Evolutionary conservation across 768 basidiomycete genomes (phyloP).

Genomic region (Tulasnella sp.): DNA sequence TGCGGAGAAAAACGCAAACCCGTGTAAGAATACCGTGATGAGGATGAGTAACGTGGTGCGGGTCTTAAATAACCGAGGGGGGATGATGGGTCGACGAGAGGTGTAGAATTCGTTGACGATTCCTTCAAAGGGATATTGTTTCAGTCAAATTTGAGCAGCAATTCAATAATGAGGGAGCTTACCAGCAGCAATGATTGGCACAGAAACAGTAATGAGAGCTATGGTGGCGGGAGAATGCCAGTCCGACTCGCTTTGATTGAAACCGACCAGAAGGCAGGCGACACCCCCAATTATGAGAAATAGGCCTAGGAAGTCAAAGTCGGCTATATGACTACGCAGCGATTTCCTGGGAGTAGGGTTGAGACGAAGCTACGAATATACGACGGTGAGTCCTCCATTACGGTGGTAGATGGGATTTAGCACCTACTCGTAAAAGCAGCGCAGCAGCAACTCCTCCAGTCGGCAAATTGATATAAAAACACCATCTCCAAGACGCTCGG

Average conservation of each 20-base stretch:
- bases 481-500: conserved; percentile 74
- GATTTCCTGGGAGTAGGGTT: conserved; percentile 61
- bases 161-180: conserved; percentile 20
- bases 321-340: conserved; percentile 46
- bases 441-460: conserved; percentile 59
- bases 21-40: conserved; percentile 54
- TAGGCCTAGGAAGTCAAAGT: conserved; percentile 69
- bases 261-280: conserved; percentile 62
- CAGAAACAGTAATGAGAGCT: conserved; percentile 50
- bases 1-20: conserved; percentile 49
- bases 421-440: conserved; percentile 51
- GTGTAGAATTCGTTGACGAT: conserved; percentile 54
- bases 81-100: conserved; percentile 58
- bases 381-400: neutral
- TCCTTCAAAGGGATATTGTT: neutral
- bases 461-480: conserved; percentile 40
- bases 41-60: conserved; percentile 61
- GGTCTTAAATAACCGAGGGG: conserved; percentile 70
- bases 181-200: conserved; percentile 43
- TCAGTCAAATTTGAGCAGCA: neutral
- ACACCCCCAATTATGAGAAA: conserved; percentile 54
- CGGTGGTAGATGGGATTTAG: no score
- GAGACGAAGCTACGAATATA: conserved; percentile 30
- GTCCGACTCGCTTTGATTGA: conserved; percentile 57
- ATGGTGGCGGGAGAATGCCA: conserved; percentile 57